phyloP scores from a whole-genome alignment of 1,284 basidiomycete species.

The Grifola frondosa region DNA sequence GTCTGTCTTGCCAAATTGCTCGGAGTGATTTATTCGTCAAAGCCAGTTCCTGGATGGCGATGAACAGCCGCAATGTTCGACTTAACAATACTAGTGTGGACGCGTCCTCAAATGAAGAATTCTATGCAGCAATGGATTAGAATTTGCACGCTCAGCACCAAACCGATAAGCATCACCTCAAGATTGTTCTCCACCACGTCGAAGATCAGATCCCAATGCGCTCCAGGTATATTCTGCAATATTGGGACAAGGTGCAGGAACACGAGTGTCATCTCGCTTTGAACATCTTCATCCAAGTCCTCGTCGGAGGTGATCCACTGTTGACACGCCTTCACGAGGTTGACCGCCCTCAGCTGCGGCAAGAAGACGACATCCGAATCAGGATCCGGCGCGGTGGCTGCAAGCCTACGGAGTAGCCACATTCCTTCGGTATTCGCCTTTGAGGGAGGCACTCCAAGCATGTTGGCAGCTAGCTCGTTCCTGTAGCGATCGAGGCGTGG shows the following conservation, averaged over 20 bases:
- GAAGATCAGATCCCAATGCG: constrained; percentile 92
- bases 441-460: constrained; percentile 67
- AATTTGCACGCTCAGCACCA: not conserved
- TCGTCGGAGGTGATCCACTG: constrained; percentile 83
- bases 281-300: constrained; percentile 71
- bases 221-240: constrained; percentile 82
- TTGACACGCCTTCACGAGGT: constrained; percentile 85
- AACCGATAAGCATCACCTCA: constrained; percentile 52
- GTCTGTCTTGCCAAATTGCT: constrained; percentile 67
- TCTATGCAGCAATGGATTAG: constrained; percentile 39
- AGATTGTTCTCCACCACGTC: constrained; percentile 88
- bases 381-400: constrained; percentile 72
- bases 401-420: constrained; percentile 67
- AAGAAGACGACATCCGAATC: constrained; percentile 86
- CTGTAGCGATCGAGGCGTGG: constrained; percentile 79
- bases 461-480: constrained; percentile 84
- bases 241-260: constrained; percentile 84
- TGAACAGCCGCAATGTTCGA: constrained; percentile 69
- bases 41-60: constrained; percentile 69
- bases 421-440: constrained; percentile 74
- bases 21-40: constrained; percentile 73
- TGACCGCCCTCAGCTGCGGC: constrained; percentile 84
- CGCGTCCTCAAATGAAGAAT: constrained; percentile 59
- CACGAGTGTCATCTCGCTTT: constrained; percentile 74
- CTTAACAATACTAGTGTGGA: constrained; percentile 62